A percentile compares a stretch with the other conserved stretches of the same genome.
phyloP scores from a whole-genome alignment of 179 eudicot species.

The Silene vulgaris region DNA sequence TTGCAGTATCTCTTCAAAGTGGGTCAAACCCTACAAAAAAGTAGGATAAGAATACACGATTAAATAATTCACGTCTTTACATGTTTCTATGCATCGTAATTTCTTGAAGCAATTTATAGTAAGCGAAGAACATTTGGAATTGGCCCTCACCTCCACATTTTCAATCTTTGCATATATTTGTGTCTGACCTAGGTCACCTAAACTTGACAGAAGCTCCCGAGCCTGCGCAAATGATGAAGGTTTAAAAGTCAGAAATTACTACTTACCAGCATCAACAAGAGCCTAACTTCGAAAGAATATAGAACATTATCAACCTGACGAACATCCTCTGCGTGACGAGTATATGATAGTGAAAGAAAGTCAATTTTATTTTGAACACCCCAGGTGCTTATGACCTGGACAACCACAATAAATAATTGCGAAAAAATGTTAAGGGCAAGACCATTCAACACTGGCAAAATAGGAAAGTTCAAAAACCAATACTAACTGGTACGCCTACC shows the following conservation, averaged over 20 bases:
- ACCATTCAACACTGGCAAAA: neutral
- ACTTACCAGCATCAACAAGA: neutral
- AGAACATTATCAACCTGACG: conserved; percentile 53
- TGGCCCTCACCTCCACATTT: conserved; percentile 61
- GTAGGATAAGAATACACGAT: neutral
- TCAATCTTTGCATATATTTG: conserved; percentile 95
- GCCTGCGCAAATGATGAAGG: conserved; percentile 18
- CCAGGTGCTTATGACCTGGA: conserved; percentile 85
- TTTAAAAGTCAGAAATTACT: neutral
- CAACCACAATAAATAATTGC: conserved; percentile 9
- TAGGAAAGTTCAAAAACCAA: neutral
- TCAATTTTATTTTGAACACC: conserved; percentile 89
- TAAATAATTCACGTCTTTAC: neutral
- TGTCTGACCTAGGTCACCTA: conserved; percentile 81
- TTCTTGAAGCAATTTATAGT: neutral
- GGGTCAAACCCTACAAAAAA: conserved; percentile 62
- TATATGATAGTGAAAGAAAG: conserved; percentile 78
- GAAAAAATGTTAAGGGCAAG: neutral
- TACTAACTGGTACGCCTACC: conserved; percentile 30
- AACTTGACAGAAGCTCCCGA: conserved; percentile 62
- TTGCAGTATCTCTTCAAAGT: conserved; percentile 90
- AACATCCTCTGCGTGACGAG: conserved; percentile 92
- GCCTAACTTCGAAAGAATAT: neutral
- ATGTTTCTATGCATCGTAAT: neutral
- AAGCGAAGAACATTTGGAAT: neutral